Conservation (phyloP, 2,329 filamentous ascomycete genomes). For the Sclerotinia spermophila region DNA sequence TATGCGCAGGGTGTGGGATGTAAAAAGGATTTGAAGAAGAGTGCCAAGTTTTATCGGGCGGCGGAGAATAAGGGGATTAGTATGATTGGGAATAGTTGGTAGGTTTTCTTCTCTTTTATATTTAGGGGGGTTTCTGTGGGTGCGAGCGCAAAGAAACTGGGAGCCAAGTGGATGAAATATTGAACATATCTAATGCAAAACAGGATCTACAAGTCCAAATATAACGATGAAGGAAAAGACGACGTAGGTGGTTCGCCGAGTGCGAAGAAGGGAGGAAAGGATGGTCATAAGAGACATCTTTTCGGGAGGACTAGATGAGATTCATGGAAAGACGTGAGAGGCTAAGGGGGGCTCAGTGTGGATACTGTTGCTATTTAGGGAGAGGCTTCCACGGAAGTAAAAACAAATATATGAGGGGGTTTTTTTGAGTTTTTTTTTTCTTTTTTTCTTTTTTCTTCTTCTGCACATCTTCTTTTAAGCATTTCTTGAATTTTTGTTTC, state of each 20-base stretch:
- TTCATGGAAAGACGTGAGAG: not conserved
- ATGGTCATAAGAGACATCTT: conserved; percentile 70
- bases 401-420: not conserved
- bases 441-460: not conserved
- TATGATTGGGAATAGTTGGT: conserved; percentile 99
- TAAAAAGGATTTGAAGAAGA: conserved; percentile 95
- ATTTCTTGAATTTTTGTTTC: not conserved
- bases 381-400: not conserved
- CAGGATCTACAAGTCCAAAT: conserved; percentile 97
- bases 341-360: not conserved
- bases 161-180: not conserved
- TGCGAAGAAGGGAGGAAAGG: conserved; percentile 47
- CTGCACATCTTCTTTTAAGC: not conserved
- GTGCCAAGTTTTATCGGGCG: conserved; percentile 82
- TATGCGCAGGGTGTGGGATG: conserved; percentile 91
- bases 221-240: conserved; percentile 59
- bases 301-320: conserved; percentile 50
- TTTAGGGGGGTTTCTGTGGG: not conserved
- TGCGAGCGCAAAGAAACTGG: not conserved
- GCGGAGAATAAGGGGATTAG: conserved; percentile 92
- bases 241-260: conserved; percentile 29
- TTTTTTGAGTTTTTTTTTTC: not conserved
- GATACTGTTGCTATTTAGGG: conserved; percentile 4
- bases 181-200: conserved; percentile 4
- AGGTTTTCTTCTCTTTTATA: conserved; percentile 41